Evolutionary conservation across 176 grass and related monocot genomes (phyloP), one percentile per base, ranked within the genome.

Genomic region (Zoysia pacifica): DNA sequence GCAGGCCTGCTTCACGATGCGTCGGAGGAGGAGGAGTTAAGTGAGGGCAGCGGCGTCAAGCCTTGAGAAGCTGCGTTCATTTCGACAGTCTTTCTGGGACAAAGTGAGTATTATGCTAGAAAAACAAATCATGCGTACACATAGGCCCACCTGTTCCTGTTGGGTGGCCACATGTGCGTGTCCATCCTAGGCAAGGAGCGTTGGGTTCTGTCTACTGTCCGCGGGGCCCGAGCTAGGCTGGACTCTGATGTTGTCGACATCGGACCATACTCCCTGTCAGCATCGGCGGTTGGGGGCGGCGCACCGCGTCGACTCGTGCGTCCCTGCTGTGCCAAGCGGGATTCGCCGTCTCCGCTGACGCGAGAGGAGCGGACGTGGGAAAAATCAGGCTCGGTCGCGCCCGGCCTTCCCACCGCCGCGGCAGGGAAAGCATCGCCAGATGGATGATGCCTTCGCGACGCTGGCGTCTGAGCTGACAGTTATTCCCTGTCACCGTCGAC

Each of bases 401-500:
- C 45, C 2, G 37, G 13, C 28, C 2, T 9, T 12, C 5, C 13
- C 39, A 53, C 10, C 43, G 53, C 16, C 66, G 49, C 40, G 49
- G 75, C 60, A 48, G 55, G 48, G 14, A 82, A 82, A 44, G 47
- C 49, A 75, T 58, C 65, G 56, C 35, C 48, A 7, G 3, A 6
- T 16, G 63, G 28, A 28, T 28, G 28, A 28, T 28, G 28, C 28
- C 28, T 28, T 28, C 28, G 28, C 28, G 28, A 28, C 54, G 43
- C 35, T 67, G 37, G 63, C 62, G 52, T 6, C 37, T 54, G 39
- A 40, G 28, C 9, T n/a, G 39, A 40, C 72, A 78, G 64, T 72
- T 72, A 77, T 72, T 77, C 86, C 54, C 51, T 65, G 7, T 9
- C 15, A 61, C 15, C 37, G 74, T 64, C 62, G 82, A 35, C 52